These are phyloP conservation scores for Pelargonium australe DNA, from an alignment of 441 rosid genomes.

Conservation along the genomic window DNA sequence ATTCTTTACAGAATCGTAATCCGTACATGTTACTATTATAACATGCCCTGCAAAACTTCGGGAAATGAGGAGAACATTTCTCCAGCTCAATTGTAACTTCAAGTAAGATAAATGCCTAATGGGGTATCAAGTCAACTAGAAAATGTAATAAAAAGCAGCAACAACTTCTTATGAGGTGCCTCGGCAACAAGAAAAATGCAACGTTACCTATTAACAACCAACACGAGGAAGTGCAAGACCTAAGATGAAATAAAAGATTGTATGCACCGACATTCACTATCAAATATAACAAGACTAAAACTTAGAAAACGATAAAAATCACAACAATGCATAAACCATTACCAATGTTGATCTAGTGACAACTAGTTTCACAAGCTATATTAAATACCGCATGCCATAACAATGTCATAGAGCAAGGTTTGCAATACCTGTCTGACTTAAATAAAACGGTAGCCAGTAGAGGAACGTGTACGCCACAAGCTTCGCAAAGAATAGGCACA, in stretches of 20 bases:
- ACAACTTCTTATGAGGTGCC: background rate
- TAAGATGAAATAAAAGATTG: background rate
- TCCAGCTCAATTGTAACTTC: no score
- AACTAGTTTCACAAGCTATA: background rate
- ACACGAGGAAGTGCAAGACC: background rate
- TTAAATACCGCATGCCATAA: background rate
- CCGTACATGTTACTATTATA: no score
- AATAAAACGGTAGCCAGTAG: constrained; percentile 88
- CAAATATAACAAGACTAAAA: background rate
- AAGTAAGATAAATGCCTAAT: no score
- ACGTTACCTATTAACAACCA: background rate
- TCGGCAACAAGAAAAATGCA: background rate
- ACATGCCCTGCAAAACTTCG: no score
- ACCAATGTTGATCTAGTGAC: background rate
- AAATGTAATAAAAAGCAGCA: background rate
- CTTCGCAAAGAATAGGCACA: constrained; percentile 89
- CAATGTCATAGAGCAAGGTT: background rate
- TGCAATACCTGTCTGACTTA: constrained; percentile 70
- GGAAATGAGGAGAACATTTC: no score
- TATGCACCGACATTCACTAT: no score
- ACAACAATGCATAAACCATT: background rate
- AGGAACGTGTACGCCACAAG: constrained; percentile 89
- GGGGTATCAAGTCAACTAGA: no score
- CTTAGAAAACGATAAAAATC: background rate
- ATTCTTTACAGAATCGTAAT: no score